Percentiles rank a stretch among this genome's conserved stretches.
Conservation (phyloP, 2,329 filamentous ascomycete genomes). For the Aureobasidium namibiae region DNA sequence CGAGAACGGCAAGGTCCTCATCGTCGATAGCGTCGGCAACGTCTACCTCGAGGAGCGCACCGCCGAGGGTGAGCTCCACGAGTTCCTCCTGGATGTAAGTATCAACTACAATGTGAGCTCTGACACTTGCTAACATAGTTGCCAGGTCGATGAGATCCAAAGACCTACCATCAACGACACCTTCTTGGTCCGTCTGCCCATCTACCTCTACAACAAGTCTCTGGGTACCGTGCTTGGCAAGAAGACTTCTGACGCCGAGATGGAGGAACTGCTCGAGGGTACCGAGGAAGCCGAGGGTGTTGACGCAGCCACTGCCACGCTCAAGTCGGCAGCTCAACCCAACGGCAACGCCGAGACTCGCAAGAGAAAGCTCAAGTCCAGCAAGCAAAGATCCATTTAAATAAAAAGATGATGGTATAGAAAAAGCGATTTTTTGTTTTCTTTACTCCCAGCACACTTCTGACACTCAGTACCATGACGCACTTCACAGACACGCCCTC, state of each 20-base stretch:
- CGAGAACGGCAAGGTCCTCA: slow-evolving; percentile 88
- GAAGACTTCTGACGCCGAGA: slow-evolving; percentile 23
- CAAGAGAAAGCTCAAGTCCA: slow-evolving; percentile 27
- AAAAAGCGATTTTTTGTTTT: not conserved
- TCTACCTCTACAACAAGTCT: slow-evolving; percentile 56
- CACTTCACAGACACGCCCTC: not conserved
- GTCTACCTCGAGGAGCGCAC: slow-evolving; percentile 92
- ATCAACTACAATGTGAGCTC: slow-evolving; percentile 17
- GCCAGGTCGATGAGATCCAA: slow-evolving; percentile 67
- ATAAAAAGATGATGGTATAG: not conserved
- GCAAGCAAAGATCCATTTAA: slow-evolving; percentile 8
- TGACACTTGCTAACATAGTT: slow-evolving; percentile 17
- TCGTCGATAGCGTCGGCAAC: slow-evolving; percentile 85
- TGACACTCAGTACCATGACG: not conserved
- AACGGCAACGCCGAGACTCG: slow-evolving; percentile 40
- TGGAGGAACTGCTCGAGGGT: slow-evolving; percentile 29
- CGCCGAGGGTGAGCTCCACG: slow-evolving; percentile 72
- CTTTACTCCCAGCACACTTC: not conserved
- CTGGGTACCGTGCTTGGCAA: slow-evolving; percentile 36
- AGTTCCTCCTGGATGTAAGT: slow-evolving; percentile 83
- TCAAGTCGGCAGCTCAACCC: slow-evolving; percentile 34
- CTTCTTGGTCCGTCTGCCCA: slow-evolving; percentile 68
- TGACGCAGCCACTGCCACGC: slow-evolving; percentile 26
- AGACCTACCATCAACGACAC: slow-evolving; percentile 74
- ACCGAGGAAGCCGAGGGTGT: slow-evolving; percentile 30